Percentiles rank a stretch among this genome's conserved stretches.
Evolutionary conservation across 768 basidiomycete species (phyloP).

Genomic region (Amanita jacksonii): DNA sequence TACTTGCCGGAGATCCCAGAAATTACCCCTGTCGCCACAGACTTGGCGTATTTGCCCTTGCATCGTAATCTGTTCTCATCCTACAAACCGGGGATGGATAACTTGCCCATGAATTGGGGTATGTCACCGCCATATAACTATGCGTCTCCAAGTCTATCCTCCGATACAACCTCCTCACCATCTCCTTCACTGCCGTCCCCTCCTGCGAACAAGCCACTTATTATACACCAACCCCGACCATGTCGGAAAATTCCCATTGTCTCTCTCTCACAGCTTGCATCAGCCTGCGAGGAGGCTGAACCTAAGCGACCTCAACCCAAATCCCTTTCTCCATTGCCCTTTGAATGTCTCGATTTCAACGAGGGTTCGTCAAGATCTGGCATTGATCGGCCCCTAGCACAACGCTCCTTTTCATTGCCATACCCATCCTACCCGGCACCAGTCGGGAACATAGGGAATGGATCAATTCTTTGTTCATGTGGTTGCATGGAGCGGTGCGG

Average conservation of each 20-base stretch:
- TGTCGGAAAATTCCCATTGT: slow-evolving; percentile 35
- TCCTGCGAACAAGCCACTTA: slow-evolving; percentile 18
- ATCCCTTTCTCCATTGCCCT: slow-evolving; percentile 9
- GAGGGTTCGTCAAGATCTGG: background rate
- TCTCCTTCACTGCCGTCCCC: slow-evolving; percentile 14
- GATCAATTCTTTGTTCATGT: slow-evolving; percentile 22
- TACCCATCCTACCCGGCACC: background rate
- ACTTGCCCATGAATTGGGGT: background rate
- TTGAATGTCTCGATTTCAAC: slow-evolving; percentile 7
- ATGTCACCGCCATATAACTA: slow-evolving; percentile 1
- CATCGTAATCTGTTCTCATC: background rate
- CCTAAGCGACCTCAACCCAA: slow-evolving; percentile 2
- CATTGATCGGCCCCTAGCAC: background rate
- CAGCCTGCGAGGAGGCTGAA: slow-evolving; percentile 23
- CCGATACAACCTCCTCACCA: slow-evolving; percentile 9
- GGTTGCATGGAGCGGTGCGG: slow-evolving; percentile 26
- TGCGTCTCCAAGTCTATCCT: slow-evolving; percentile 12
- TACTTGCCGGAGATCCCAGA: background rate
- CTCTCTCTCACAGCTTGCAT: slow-evolving; percentile 31
- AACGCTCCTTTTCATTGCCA: background rate
- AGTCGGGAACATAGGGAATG: background rate
- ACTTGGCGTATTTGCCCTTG: background rate
- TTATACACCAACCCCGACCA: slow-evolving; percentile 37
- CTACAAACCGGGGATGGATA: background rate
- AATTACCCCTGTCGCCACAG: background rate